A percentile compares a stretch with the other conserved stretches of the same genome.
Conservation (phyloP, 257 asterid genomes). For the Linderniella brevidens region DNA sequence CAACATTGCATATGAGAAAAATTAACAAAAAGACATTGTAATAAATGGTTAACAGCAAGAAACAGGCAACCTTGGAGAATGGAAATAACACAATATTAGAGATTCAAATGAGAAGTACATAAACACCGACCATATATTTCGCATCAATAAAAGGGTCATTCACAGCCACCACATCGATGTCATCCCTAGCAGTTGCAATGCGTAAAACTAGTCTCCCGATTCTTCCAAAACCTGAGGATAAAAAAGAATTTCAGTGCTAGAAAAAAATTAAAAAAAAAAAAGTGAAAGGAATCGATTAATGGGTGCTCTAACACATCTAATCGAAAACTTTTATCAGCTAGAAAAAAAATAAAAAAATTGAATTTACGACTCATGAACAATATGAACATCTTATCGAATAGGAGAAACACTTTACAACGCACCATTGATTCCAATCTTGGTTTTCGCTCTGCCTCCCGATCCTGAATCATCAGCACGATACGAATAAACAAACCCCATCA, state of each 20-base stretch:
- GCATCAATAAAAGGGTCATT: constrained; percentile 64
- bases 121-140: constrained; percentile 41
- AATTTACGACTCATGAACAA: no score
- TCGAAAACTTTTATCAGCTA: constrained; percentile 4
- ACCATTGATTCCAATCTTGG: constrained; percentile 51
- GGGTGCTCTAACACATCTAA: no score
- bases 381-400: no score
- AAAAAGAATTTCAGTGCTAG: background rate
- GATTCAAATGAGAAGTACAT: constrained; percentile 2
- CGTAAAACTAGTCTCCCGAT: constrained; percentile 56
- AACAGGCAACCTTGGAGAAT: no score
- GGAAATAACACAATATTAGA: background rate
- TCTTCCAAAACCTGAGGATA: constrained; percentile 43
- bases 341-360: background rate
- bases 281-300: no score
- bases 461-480: no score
- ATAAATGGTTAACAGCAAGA: background rate
- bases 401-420: constrained; percentile 4
- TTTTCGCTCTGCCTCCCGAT: constrained; percentile 23
- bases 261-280: background rate
- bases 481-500: constrained; percentile 11
- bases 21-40: no score
- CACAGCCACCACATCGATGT: constrained; percentile 56
- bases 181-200: constrained; percentile 46
- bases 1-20: no score